Evolutionary conservation across 1,284 basidiomycete species (phyloP), one percentile per base, ranked within the genome.

Genomic region (Boletus sp.): DNA sequence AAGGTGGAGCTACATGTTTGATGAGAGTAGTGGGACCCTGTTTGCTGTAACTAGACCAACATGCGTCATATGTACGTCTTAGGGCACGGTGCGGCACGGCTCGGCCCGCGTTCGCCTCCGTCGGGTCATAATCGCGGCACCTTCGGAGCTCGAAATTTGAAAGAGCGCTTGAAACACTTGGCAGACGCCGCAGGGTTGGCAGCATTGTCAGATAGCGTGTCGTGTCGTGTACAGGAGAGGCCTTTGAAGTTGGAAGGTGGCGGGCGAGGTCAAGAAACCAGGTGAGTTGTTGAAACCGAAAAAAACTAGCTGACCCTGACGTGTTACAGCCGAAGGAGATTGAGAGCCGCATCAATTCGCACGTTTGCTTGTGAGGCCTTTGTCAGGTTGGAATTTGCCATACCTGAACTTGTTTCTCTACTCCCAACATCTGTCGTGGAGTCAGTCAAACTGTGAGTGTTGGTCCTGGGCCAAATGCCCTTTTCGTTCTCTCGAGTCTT

Each of bases 1-100:
- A 76, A 69, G 56, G 71, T 81, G 37, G 80, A 82, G 55, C 65
- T 82, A 56, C 69, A 57, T 52, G 80, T 82, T 41, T 81, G 37
- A n/a, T 25, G 8, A 6, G 5, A 14, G 6, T 27, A 8, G 14
- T 30, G n/a, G 25, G 25, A 26, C 25, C 25, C 25, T 30, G 29
- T 30, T n/a, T n/a, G n/a, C 13, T 14, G n/a, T 19, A n/a, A n/a
- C 12, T 34, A 10, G n/a, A 27, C n/a, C 22, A 25, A n/a, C 32
- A n/a, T 30, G 22, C 20, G 26, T 33, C 38, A 34, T 30, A 20
- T 10, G 41, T 44, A 44, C 42, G 50, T 51, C 26, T 20, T 41
- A 34, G 22, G 29, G 41, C 40, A 23, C 26, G 17, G 20, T 17
- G 25, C 45, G 38, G 30, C 23, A 35, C 46, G 39, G 45, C 44